Percentiles rank a stretch among this genome's conserved stretches.
These are phyloP conservation scores for Boletus patriciae DNA, from an alignment of 768 basidiomycete species.

Conservation along the genomic window DNA sequence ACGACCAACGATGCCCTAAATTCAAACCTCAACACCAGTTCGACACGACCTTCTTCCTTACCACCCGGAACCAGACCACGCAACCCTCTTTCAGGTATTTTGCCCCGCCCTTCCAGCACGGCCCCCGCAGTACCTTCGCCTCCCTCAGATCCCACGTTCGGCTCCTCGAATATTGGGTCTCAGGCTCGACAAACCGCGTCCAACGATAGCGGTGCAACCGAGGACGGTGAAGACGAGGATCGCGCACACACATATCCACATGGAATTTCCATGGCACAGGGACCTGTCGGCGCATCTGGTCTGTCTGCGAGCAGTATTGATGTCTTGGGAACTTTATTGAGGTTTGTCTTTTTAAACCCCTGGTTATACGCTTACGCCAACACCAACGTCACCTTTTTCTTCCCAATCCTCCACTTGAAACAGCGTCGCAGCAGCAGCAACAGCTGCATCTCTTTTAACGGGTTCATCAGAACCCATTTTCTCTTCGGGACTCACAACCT, in stretches of 20 bases:
- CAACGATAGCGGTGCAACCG: not conserved
- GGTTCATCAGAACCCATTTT: slow-evolving; percentile 68
- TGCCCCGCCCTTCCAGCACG: slow-evolving; percentile 40
- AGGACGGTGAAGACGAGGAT: slow-evolving; percentile 19
- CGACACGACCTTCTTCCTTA: slow-evolving; percentile 21
- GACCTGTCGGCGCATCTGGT: slow-evolving; percentile 32
- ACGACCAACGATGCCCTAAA: slow-evolving; percentile 4
- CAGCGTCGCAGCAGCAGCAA: slow-evolving; percentile 90
- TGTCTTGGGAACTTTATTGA: slow-evolving; percentile 78
- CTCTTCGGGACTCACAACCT: slow-evolving; percentile 51
- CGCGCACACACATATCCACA: slow-evolving; percentile 17
- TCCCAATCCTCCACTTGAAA: slow-evolving; percentile 1
- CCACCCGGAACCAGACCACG: slow-evolving; percentile 34
- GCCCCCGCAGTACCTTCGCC: slow-evolving; percentile 18
- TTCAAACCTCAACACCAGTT: slow-evolving; percentile 6
- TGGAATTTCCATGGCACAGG: slow-evolving; percentile 27
- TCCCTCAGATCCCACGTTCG: slow-evolving; percentile 7
- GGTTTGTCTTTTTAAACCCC: slow-evolving; percentile 42
- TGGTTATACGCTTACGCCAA: not conserved
- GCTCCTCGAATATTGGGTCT: slow-evolving; percentile 2
- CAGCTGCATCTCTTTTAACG: slow-evolving; percentile 79
- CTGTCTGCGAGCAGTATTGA: slow-evolving; percentile 77
- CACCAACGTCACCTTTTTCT: not conserved
- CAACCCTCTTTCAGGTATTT: slow-evolving; percentile 39
- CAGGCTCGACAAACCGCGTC: slow-evolving; percentile 1